These are phyloP conservation scores for Eucalyptus pauciflora DNA, from an alignment of 345 rosid species.

Conservation along the genomic window DNA sequence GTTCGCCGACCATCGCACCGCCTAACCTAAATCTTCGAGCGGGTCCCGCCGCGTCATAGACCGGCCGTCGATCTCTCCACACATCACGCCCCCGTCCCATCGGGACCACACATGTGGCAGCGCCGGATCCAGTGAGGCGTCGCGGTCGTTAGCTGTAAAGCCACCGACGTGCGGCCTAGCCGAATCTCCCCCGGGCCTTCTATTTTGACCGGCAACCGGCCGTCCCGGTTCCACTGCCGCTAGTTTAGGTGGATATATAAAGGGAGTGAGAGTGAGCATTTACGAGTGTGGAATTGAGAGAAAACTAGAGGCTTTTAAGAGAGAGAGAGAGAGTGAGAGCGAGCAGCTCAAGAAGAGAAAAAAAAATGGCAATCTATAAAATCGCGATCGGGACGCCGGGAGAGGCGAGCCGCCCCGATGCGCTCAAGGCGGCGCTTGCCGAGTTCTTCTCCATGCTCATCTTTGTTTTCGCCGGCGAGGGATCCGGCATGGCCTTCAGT, in stretches of 20 bases:
- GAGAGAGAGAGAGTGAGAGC: background rate
- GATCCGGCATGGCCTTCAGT: constrained; percentile 85
- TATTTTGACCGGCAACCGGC: background rate
- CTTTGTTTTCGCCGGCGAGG: constrained; percentile 82
- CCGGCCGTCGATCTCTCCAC: constrained; percentile 5
- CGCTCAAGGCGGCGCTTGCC: constrained; percentile 51
- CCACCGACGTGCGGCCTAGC: background rate
- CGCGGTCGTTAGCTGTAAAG: background rate
- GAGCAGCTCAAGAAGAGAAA: background rate
- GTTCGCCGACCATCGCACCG: background rate
- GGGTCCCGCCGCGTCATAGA: constrained; percentile 3
- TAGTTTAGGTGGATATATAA: background rate
- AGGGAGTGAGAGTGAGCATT: background rate
- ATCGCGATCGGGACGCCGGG: constrained; percentile 50
- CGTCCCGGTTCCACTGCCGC: background rate
- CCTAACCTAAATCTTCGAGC: background rate
- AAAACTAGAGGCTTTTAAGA: background rate
- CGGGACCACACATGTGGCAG: constrained; percentile 4
- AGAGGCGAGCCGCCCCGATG: constrained; percentile 62
- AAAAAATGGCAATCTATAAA: constrained; percentile 45
- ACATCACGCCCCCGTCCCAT: background rate
- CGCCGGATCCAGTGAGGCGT: background rate
- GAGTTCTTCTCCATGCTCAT: constrained; percentile 74
- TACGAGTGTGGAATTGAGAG: background rate
- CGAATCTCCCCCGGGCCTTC: background rate